phyloP scores from a whole-genome alignment of 139 green algal genomes.

The Eudorina sp. region DNA sequence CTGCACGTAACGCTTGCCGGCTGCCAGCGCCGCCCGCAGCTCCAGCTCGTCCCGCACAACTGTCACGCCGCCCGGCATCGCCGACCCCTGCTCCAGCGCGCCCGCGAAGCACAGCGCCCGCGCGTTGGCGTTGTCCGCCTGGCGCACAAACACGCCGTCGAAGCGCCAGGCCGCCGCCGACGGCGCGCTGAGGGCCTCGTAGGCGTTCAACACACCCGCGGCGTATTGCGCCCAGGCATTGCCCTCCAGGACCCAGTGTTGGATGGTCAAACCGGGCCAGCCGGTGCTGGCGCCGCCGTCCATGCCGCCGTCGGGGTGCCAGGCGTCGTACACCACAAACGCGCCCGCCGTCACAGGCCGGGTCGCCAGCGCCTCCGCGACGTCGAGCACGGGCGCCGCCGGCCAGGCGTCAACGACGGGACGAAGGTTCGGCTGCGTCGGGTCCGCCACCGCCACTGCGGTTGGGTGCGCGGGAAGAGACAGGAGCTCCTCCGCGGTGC shows the following conservation, averaged over 20 bases:
- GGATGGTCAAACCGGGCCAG: background rate
- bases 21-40: slow-evolving; percentile 16
- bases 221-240: slow-evolving; percentile 6
- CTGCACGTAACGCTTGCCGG: slow-evolving; percentile 8
- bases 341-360: background rate
- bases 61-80: background rate
- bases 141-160: background rate
- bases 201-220: background rate
- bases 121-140: background rate
- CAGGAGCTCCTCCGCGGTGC: background rate
- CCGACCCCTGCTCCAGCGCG: slow-evolving; percentile 11
- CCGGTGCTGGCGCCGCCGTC: background rate
- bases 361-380: background rate
- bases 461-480: background rate
- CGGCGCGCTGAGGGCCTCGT: background rate
- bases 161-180: background rate
- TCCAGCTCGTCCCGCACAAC: background rate
- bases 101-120: slow-evolving; percentile 21
- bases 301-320: background rate
- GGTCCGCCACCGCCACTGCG: background rate
- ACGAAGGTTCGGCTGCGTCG: background rate
- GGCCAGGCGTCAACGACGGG: slow-evolving; percentile 4
- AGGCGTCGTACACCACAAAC: background rate
- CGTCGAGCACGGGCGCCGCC: background rate
- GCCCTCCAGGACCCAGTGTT: background rate